Evolutionary conservation across 495 filamentous ascomycete species (phyloP).

Genomic region (Penicillium bovifimosum): DNA sequence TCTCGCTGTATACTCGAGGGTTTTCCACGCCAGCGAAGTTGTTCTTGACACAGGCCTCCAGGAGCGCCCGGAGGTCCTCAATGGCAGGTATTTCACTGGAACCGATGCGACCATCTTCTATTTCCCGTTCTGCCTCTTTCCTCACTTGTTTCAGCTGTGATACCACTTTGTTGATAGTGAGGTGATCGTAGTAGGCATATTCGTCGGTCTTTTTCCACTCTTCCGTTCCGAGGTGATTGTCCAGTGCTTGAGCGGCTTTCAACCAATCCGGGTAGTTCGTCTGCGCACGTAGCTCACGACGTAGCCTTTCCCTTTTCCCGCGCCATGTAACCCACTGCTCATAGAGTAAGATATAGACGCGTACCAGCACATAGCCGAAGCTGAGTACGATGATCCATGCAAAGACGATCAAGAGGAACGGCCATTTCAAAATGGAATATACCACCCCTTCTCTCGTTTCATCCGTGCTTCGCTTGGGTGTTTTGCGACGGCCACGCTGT

Average conservation of each 20-base stretch:
- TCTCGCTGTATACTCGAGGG: constrained; percentile 85
- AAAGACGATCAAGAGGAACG: constrained; percentile 70
- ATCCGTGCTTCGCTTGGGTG: constrained; percentile 60
- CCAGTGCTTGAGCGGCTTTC: constrained; percentile 67
- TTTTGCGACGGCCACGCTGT: constrained; percentile 38
- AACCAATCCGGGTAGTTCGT: constrained; percentile 80
- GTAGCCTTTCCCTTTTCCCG: constrained; percentile 64
- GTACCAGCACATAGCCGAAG: constrained; percentile 70
- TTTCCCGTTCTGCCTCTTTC: constrained; percentile 51
- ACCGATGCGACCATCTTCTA: constrained; percentile 15
- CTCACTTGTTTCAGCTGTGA: constrained; percentile 62
- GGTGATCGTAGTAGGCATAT: constrained; percentile 91
- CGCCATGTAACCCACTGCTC: constrained; percentile 59
- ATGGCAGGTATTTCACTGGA: constrained; percentile 44
- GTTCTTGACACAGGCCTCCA: constrained; percentile 92
- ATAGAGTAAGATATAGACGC: constrained; percentile 83
- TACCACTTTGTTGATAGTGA: constrained; percentile 69
- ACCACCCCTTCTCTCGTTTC: constrained; percentile 92
- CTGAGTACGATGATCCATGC: constrained; percentile 70
- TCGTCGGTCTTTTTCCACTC: constrained; percentile 82
- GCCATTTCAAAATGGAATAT: constrained; percentile 87
- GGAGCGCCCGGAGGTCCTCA: constrained; percentile 66
- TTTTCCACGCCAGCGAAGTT: constrained; percentile 98
- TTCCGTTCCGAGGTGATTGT: constrained; percentile 75
- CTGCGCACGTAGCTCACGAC: constrained; percentile 62